phyloP scores from a whole-genome alignment of 768 basidiomycete species.

The Suillus weaverae region DNA sequence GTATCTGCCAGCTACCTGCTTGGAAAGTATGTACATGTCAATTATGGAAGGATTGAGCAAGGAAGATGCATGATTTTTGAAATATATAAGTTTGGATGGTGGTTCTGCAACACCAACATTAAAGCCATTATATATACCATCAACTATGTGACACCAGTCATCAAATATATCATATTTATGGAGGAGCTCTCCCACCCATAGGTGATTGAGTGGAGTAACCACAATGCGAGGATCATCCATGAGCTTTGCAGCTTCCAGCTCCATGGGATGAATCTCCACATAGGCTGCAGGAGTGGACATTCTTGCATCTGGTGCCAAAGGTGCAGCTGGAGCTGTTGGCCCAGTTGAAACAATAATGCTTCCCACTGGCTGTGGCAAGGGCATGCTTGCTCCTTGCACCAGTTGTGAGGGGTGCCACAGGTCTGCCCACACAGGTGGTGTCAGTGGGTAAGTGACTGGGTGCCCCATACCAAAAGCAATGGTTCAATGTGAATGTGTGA shows the following conservation, averaged over 20 bases:
- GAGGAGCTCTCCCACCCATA: constrained; percentile 17
- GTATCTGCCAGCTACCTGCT: constrained; percentile 21
- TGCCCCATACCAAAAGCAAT: too few species aligned
- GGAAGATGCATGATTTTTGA: too few species aligned
- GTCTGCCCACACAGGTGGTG: background rate
- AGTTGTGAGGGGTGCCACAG: background rate
- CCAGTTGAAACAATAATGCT: background rate
- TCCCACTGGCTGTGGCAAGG: constrained; percentile 20
- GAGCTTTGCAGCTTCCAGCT: constrained; percentile 26
- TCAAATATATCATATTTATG: constrained; percentile 14
- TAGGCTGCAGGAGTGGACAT: constrained; percentile 33
- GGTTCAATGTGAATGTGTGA: background rate
- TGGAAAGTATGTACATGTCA: too few species aligned
- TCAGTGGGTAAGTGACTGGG: background rate
- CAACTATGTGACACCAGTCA: constrained; percentile 31
- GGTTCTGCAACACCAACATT: constrained; percentile 10
- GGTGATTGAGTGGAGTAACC: constrained; percentile 31
- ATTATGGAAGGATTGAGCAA: too few species aligned
- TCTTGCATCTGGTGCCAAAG: constrained; percentile 19
- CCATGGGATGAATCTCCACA: constrained; percentile 30
- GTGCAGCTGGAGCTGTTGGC: constrained; percentile 22
- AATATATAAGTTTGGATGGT: too few species aligned
- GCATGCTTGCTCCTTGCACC: constrained; percentile 14
- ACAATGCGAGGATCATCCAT: constrained; percentile 33
- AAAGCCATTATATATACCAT: constrained; percentile 38